A percentile compares a stretch with the other conserved stretches of the same genome.
phyloP scores from a whole-genome alignment of 2,329 filamentous ascomycete genomes.

The Phyllosticta citriasiana region DNA sequence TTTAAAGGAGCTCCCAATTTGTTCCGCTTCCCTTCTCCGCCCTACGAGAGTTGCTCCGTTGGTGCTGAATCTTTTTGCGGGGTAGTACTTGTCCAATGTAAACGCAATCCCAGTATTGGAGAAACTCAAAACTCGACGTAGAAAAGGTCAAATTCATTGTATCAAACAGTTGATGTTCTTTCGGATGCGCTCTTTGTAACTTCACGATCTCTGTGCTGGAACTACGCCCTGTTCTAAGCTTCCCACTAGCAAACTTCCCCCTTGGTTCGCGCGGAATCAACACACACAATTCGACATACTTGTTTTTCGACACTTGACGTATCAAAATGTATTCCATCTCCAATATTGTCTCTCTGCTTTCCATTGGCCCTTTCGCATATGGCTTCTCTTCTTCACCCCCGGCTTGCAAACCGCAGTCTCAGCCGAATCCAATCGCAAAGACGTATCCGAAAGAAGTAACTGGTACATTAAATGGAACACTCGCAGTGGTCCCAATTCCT shows the following conservation, averaged over 20 bases:
- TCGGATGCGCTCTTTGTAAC: too few relatives aligned
- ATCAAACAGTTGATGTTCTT: too few relatives aligned
- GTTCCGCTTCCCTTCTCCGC: too few relatives aligned
- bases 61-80: too few relatives aligned
- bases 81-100: too few relatives aligned
- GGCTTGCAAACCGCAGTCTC: constrained; percentile 20
- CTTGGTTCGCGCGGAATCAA: background rate
- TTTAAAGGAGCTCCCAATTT: too few relatives aligned
- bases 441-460: constrained; percentile 40
- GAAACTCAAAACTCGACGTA: too few relatives aligned
- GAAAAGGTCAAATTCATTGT: too few relatives aligned
- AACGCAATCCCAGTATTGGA: too few relatives aligned
- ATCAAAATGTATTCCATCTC: background rate
- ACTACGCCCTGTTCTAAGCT: background rate
- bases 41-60: too few relatives aligned
- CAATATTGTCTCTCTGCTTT: background rate
- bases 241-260: background rate
- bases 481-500: constrained; percentile 43
- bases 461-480: constrained; percentile 45
- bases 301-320: background rate
- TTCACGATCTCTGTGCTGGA: background rate
- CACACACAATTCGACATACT: background rate
- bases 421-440: constrained; percentile 41
- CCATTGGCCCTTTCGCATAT: background rate
- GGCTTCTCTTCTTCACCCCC: background rate